Evolutionary conservation across 164 flowering plant genomes (phyloP).

Genomic region (Tinospora cordifolia): DNA sequence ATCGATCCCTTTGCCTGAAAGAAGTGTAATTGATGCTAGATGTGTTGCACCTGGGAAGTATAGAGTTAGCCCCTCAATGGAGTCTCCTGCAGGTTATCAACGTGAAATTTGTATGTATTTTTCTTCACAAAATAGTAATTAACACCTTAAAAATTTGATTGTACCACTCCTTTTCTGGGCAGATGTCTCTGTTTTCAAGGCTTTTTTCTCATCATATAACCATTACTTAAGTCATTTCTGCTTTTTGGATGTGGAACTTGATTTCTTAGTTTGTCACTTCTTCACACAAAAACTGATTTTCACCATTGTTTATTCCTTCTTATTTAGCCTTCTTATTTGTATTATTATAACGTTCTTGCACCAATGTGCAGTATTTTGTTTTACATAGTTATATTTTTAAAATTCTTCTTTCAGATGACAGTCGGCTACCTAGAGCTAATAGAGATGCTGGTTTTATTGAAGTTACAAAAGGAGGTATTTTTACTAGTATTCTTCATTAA

Average conservation of each 20-base stretch:
- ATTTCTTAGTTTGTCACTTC: no score
- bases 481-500: background rate
- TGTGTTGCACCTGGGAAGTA: conserved; percentile 31
- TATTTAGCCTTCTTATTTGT: background rate
- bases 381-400: background rate
- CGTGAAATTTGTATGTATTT: conserved; percentile 46
- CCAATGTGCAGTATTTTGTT: background rate
- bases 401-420: conserved; percentile 42
- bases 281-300: background rate
- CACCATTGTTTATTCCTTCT: background rate
- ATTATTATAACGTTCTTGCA: background rate
- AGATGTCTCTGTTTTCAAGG: background rate
- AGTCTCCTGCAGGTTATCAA: conserved; percentile 33
- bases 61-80: conserved; percentile 31
- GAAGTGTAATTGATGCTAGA: conserved; percentile 39
- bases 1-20: conserved; percentile 33
- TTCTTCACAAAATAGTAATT: conserved; percentile 2
- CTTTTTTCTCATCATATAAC: background rate
- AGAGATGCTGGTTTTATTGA: conserved; percentile 41
- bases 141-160: background rate
- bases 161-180: background rate
- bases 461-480: conserved; percentile 34
- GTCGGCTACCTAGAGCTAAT: conserved; percentile 27
- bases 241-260: no score
- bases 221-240: no score